Evolutionary conservation across 345 rosid species (phyloP).

Genomic region (Ceriops tagal): DNA sequence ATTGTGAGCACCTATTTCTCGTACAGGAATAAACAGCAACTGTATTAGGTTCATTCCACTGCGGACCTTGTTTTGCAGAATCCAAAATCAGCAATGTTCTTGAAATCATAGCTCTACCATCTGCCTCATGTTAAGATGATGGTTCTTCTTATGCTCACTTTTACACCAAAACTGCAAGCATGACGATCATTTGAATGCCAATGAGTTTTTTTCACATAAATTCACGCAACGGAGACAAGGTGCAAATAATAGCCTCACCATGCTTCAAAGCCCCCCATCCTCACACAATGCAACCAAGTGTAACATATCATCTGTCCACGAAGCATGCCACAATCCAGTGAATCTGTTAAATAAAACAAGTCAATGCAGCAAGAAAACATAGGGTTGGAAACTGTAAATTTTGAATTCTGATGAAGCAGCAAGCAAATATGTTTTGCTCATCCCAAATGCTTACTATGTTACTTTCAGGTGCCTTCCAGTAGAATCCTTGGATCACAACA

Average conservation of each 20-base stretch:
- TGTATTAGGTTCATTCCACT: too few relatives aligned
- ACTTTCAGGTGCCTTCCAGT: constrained; percentile 30
- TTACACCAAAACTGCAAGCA: not conserved
- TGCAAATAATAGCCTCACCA: not conserved
- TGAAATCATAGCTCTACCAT: too few relatives aligned
- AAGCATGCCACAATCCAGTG: constrained; percentile 31
- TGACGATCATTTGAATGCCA: not conserved
- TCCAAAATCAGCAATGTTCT: too few relatives aligned
- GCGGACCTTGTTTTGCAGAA: too few relatives aligned
- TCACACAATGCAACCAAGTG: not conserved
- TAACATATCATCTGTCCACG: constrained; percentile 16
- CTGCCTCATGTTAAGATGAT: too few relatives aligned
- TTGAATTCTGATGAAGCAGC: not conserved
- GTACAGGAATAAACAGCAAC: too few relatives aligned
- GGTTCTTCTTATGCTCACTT: too few relatives aligned
- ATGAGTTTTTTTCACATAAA: not conserved
- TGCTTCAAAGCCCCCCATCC: not conserved
- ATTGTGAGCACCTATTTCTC: too few relatives aligned
- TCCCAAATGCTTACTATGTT: constrained; percentile 31
- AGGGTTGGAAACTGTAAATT: not conserved
- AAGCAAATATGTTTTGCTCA: not conserved
- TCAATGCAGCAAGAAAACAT: not conserved
- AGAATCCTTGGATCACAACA: constrained; percentile 39
- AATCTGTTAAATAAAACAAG: constrained; percentile 25
- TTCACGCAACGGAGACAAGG: not conserved